Evolutionary conservation across 352 stramenopile species (phyloP).

Genomic region (Blastocystis sp.): DNA sequence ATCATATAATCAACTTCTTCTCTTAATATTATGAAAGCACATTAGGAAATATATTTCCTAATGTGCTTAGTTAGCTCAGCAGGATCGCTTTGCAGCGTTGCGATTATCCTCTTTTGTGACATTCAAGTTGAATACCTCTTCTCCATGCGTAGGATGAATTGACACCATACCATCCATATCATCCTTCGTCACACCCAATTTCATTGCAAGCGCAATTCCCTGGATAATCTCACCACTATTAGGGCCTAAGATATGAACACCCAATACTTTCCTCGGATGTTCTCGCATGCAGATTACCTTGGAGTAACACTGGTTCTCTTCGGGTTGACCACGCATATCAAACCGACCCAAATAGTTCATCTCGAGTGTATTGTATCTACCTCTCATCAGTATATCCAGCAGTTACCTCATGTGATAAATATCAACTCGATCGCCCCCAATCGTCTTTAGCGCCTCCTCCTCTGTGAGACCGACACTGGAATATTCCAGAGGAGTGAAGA

Average conservation of each 20-base stretch:
- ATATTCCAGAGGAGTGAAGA: conserved; percentile 96
- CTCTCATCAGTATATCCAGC: neutral
- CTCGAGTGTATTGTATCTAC: conserved; percentile 77
- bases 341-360: conserved; percentile 70
- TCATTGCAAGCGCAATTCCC: conserved; percentile 86
- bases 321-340: conserved; percentile 65
- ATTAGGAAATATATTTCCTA: neutral
- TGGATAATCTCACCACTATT: conserved; percentile 90
- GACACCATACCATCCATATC: conserved; percentile 84
- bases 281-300: conserved; percentile 81
- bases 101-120: conserved; percentile 87
- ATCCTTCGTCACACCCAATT: conserved; percentile 84
- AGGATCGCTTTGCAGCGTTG: conserved; percentile 81
- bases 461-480: conserved; percentile 89
- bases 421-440: conserved; percentile 83
- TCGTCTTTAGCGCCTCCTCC: conserved; percentile 81
- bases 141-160: conserved; percentile 90
- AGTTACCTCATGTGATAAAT: conserved; percentile 86
- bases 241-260: conserved; percentile 94
- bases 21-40: neutral
- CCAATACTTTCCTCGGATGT: conserved; percentile 77
- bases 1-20: conserved; percentile 29
- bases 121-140: conserved; percentile 86
- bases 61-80: conserved; percentile 75
- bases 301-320: conserved; percentile 79